phyloP scores from a whole-genome alignment of 768 basidiomycete species.

The Lactarius trivialis region DNA sequence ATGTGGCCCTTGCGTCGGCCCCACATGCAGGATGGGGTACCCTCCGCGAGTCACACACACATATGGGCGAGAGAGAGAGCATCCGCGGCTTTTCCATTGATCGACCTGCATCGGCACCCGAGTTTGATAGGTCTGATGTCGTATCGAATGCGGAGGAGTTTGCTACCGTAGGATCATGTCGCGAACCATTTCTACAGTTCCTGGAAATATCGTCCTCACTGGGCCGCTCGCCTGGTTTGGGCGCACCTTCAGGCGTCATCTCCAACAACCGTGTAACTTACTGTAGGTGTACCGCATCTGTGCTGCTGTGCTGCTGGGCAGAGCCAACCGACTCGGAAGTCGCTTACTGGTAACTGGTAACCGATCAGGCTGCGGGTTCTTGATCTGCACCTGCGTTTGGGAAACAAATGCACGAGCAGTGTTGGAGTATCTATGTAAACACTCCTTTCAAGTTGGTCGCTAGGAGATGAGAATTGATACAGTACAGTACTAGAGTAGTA shows the following conservation, averaged over 20 bases:
- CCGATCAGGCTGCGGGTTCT: too few relatives aligned
- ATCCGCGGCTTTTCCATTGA: background rate
- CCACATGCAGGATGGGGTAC: background rate
- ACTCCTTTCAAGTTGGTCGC: too few relatives aligned
- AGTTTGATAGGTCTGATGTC: background rate
- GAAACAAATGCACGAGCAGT: background rate
- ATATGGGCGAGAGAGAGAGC: background rate
- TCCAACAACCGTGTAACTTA: too few relatives aligned
- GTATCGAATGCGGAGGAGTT: background rate
- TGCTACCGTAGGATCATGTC: background rate
- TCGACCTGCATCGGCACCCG: background rate
- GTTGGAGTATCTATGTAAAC: too few relatives aligned
- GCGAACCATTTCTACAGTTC: background rate
- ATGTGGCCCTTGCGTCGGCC: too few relatives aligned
- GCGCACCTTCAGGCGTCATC: too few relatives aligned
- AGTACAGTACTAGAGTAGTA: too few relatives aligned
- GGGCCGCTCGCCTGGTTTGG: background rate
- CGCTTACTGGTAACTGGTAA: background rate
- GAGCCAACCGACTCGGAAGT: background rate
- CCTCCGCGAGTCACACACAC: too few relatives aligned
- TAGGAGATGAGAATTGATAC: too few relatives aligned
- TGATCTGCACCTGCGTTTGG: background rate
- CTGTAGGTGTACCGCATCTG: background rate
- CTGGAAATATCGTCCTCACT: background rate
- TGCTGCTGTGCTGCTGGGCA: background rate